Evolutionary conservation across 805 yeast genomes (phyloP).

Genomic region (Ogataea pini): DNA sequence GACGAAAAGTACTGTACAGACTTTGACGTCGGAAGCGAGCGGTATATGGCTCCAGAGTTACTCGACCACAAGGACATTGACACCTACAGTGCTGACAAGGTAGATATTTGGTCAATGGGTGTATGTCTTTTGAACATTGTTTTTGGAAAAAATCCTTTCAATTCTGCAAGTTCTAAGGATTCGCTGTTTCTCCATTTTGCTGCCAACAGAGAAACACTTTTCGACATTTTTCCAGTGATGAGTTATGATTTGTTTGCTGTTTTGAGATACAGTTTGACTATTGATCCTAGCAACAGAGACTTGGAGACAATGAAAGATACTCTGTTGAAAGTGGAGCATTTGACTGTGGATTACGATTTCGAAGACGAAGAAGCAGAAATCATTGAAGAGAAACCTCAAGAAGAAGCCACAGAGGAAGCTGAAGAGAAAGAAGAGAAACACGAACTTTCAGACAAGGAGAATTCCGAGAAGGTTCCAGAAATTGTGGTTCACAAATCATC

Average conservation of each 20-base stretch:
- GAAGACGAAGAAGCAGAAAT: slow-evolving; percentile 31
- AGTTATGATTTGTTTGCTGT: slow-evolving; percentile 85
- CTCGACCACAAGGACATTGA: slow-evolving; percentile 58
- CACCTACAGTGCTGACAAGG: slow-evolving; percentile 74
- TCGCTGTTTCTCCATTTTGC: slow-evolving; percentile 84
- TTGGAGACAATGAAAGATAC: slow-evolving; percentile 61
- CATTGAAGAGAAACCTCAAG: slow-evolving; percentile 21
- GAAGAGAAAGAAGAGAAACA: slow-evolving; percentile 13
- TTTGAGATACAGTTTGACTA: slow-evolving; percentile 70
- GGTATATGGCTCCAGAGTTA: slow-evolving; percentile 94
- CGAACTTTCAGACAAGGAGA: slow-evolving; percentile 29
- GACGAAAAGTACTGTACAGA: slow-evolving; percentile 57
- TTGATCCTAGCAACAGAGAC: slow-evolving; percentile 86
- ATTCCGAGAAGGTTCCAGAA: slow-evolving; percentile 18
- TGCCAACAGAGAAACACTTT: slow-evolving; percentile 81
- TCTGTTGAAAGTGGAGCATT: slow-evolving; percentile 56
- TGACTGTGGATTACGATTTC: slow-evolving; percentile 82
- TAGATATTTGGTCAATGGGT: slow-evolving; percentile 90
- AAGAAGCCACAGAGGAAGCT: slow-evolving; percentile 23
- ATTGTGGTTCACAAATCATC: slow-evolving; percentile 7
- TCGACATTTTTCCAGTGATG: slow-evolving; percentile 90
- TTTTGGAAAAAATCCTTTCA: slow-evolving; percentile 88
- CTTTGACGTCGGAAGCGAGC: slow-evolving; percentile 85
- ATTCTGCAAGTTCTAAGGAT: slow-evolving; percentile 73
- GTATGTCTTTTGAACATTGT: slow-evolving; percentile 78